Conservation (phyloP, 1,284 basidiomycete species). For the Testicularia cyperi region DNA sequence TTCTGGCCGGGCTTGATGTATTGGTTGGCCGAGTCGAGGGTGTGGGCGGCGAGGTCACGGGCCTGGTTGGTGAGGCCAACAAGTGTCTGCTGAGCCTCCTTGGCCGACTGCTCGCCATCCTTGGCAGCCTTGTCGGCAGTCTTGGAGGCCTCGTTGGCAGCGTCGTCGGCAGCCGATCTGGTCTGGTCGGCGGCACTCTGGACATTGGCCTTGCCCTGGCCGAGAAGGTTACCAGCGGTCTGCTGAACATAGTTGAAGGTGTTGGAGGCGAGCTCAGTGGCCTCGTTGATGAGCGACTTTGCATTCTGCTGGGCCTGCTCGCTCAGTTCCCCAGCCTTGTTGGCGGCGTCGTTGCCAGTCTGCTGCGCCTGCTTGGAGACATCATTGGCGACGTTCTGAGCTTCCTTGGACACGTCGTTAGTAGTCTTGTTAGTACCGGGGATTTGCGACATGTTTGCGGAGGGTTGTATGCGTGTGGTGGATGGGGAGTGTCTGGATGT, state of each 20-base stretch:
- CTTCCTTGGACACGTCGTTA: conserved; percentile 34
- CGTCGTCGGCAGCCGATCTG: conserved; percentile 32
- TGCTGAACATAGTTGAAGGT: conserved; percentile 42
- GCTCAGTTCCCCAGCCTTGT: conserved; percentile 25
- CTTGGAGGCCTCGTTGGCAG: conserved; percentile 30
- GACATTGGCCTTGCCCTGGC: conserved; percentile 30
- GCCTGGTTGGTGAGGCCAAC: conserved; percentile 39
- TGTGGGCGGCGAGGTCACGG: conserved; percentile 38
- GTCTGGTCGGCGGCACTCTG: conserved; percentile 33
- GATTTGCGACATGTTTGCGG: conserved; percentile 30
- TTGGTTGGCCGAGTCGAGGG: conserved; percentile 43
- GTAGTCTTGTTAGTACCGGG: conserved; percentile 40
- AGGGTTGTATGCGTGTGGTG: neutral
- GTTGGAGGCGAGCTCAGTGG: conserved; percentile 36
- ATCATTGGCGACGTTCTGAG: conserved; percentile 34
- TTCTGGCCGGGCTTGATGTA: conserved; percentile 45
- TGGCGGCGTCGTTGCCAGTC: conserved; percentile 24
- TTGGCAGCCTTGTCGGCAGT: conserved; percentile 29
- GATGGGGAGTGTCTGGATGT: neutral
- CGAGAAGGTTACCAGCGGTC: conserved; percentile 33
- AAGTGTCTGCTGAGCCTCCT: conserved; percentile 42
- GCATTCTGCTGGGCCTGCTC: conserved; percentile 27
- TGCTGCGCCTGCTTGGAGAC: conserved; percentile 29
- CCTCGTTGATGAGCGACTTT: conserved; percentile 34
- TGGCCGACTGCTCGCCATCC: conserved; percentile 34